Percentiles rank a stretch among this genome's conserved stretches.
Evolutionary conservation across 1,139 yeast genomes (phyloP).

Genomic region (Diutina siamensis): DNA sequence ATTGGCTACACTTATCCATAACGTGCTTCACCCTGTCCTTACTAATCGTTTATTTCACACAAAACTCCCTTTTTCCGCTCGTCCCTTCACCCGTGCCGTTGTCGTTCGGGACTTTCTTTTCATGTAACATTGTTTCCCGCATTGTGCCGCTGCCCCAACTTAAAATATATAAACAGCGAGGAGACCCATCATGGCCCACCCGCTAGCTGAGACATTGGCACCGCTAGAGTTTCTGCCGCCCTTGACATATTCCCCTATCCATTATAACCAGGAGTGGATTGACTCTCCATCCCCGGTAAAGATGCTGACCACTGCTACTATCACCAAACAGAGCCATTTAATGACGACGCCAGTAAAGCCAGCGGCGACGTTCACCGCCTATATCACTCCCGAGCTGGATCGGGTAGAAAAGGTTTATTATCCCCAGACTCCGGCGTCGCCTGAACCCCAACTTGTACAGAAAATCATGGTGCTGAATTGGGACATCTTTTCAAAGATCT

Average conservation of each 20-base stretch:
- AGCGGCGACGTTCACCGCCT: background rate
- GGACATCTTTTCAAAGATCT: constrained; percentile 40
- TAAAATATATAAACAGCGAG: constrained; percentile 2
- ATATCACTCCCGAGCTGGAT: constrained; percentile 5
- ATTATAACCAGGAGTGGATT: constrained; percentile 6
- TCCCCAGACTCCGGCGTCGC: background rate
- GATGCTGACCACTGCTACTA: constrained; percentile 3
- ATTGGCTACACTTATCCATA: too few relatives aligned
- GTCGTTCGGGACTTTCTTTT: background rate
- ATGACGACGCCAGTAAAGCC: constrained; percentile 1
- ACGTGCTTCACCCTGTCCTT: too few relatives aligned
- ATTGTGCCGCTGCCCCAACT: background rate
- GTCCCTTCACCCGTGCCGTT: too few relatives aligned
- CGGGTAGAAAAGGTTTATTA: background rate
- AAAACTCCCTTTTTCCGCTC: too few relatives aligned
- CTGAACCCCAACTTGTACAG: background rate
- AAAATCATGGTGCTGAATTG: background rate
- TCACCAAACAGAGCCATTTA: background rate
- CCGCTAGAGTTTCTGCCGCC: background rate
- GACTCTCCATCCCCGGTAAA: constrained; percentile 4
- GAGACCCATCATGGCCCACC: background rate
- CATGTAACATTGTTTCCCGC: constrained; percentile 2
- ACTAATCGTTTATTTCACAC: too few relatives aligned
- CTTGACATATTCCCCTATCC: constrained; percentile 4
- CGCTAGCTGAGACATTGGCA: background rate